Base-by-base conservation (phyloP, 2,329 filamentous ascomycete genomes). In the Parastagonospora avenae region DNA sequence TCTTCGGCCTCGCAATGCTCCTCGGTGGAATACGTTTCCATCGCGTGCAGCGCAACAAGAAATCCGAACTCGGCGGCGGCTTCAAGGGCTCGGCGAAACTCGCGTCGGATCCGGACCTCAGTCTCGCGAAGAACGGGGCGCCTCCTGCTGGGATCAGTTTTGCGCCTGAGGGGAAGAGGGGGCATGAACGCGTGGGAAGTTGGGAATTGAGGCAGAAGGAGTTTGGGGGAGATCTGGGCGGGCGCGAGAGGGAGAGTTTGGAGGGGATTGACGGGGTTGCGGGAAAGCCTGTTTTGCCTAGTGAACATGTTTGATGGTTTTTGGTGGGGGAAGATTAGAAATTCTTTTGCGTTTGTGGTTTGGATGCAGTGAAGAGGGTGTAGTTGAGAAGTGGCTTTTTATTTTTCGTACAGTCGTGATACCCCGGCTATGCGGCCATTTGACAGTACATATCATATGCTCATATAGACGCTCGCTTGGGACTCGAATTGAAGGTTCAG, bases 21-120 rank as follows among this genome's bases (percentile, higher is more conserved):
- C 28, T 80, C 8, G 78, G 71, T 14, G 78, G 80, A 3, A 47
- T 80, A n/a, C 74, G 80, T 8, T 62, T 80, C 39, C 77, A 77
- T 47, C 73, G 77, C 2, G 66, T 67, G 2, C 50, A 48, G 9
- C 27, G 29, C 4, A 27, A 24, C 32, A 59, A 57, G 41, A 76
- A 70, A 42, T 68, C 71, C 8, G 74, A 74, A 8, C 55, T 80
- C 7, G 81, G 80, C 7, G 81, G 80, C 8, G 82, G 83, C 0
- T 85, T 85, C 75, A 85, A 84, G 59, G 81, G 83, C 11, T 73
- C 71, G 10, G 68, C 70, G 11, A 85, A 84, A 64, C 67, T 85
- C 58, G 80, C 78, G 1, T 80, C 77, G 41, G 83, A 85, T 63
- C 71, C 74, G 3, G 83, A 85, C 64, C 62, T 84, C 29, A 74